Evolutionary conservation across 345 rosid genomes (phyloP).

Genomic region (Eucalyptus coolabah): DNA sequence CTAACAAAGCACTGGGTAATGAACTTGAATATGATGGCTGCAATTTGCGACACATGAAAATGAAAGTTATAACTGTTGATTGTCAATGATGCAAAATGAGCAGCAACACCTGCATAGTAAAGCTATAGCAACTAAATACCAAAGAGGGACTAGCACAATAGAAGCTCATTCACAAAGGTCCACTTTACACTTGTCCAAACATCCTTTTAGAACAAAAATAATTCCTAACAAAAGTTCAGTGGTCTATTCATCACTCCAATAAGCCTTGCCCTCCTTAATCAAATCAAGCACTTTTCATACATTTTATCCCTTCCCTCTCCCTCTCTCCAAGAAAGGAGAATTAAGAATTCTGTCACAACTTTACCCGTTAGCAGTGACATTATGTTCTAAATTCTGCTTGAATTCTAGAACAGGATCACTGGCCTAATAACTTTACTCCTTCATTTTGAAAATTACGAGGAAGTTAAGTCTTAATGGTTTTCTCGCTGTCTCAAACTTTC

Average conservation of each 20-base stretch:
- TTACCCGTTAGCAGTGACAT: background rate
- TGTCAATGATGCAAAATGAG: background rate
- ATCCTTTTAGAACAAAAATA: background rate
- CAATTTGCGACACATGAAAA: background rate
- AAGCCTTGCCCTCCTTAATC: background rate
- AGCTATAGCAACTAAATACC: background rate
- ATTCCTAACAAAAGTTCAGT: background rate
- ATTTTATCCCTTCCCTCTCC: background rate
- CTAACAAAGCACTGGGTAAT: slow-evolving; percentile 61
- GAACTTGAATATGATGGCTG: slow-evolving; percentile 66
- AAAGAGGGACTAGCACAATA: background rate
- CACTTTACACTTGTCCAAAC: background rate
- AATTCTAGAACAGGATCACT: background rate
- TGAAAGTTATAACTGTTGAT: background rate
- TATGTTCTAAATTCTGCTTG: background rate
- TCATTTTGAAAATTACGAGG: background rate
- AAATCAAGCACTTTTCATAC: background rate
- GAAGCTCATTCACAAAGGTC: background rate
- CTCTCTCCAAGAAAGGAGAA: background rate
- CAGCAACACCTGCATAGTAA: background rate
- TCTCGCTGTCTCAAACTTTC: background rate
- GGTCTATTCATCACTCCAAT: background rate
- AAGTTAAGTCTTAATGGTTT: background rate
- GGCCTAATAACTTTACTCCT: background rate
- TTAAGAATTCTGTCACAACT: background rate